phyloP scores from a whole-genome alignment of 106 monocot genomes.

The Allium sativum region DNA sequence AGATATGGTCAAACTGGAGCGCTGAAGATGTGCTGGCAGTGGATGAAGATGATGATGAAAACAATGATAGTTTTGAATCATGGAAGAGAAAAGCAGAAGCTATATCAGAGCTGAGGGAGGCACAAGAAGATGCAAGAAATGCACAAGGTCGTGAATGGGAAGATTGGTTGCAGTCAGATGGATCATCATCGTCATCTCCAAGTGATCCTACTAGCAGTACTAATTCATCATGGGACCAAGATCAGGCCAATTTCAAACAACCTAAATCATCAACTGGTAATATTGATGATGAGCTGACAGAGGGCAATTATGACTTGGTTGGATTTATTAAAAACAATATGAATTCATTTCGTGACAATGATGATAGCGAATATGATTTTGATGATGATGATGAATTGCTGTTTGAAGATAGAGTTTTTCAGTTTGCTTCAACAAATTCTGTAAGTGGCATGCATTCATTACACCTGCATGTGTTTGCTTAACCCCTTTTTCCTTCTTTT shows the following conservation, averaged over 20 bases:
- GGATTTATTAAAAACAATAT: constrained; percentile 24
- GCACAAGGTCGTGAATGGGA: constrained; percentile 59
- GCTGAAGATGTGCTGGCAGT: constrained; percentile 29
- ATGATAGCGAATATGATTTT: constrained; percentile 5
- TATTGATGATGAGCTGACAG: constrained; percentile 13
- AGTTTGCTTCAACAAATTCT: constrained; percentile 73
- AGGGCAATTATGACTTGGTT: constrained; percentile 36
- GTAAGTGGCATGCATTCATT: constrained; percentile 21
- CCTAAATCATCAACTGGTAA: neutral
- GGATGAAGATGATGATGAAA: constrained; percentile 23
- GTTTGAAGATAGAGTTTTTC: constrained; percentile 92
- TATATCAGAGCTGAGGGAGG: constrained; percentile 77
- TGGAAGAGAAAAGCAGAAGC: constrained; percentile 93
- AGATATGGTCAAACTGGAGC: constrained; percentile 18
- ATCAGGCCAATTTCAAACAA: neutral
- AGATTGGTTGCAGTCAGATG: constrained; percentile 52
- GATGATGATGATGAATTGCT: constrained; percentile 53
- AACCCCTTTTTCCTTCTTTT: neutral
- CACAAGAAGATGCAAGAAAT: constrained; percentile 62
- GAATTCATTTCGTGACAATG: constrained; percentile 17
- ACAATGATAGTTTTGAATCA: constrained; percentile 53
- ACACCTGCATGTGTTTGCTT: neutral
- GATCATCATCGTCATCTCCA: neutral
- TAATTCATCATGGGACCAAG: constrained; percentile 23
- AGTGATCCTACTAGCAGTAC: neutral